Base-by-base conservation (phyloP, 371 early-diverging fungal genomes). In the Umbelopsis sp. region DNA sequence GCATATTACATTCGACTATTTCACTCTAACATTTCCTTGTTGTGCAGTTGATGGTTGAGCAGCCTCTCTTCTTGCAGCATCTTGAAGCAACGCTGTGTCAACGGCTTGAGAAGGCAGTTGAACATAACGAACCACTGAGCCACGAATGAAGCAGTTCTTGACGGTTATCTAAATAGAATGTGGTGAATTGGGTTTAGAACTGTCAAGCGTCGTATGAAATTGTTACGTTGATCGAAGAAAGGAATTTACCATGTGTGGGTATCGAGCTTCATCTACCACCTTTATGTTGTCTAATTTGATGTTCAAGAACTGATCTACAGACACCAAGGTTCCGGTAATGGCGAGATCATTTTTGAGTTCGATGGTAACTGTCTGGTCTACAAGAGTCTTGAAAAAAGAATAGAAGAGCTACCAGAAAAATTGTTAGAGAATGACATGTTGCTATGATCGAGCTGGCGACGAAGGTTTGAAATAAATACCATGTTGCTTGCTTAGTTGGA, bases 221-320 rank as follows among this genome's bases (percentile, higher is more conserved):
- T 11, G 10, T 1, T 18, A 2, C 14, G 16, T 16, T 18, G 48
- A 48, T 20, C 29, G 29, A 35, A n/a, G 25, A 24, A 51, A 9
- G 22, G 2, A 41, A 50, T 20, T 72, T 90, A 96, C 96, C 97
- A 99, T 96, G 77, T 99, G 99, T 32, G 99, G 99, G 76, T 95
- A 97, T 68, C 92, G 87, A 71, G 87, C 88, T 74, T 95, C 91
- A 70, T 99, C 96, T 3, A 88, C 86, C 1, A 97, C 97, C 51
- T 82, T 80, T 72, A 97, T 94, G 48, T 96, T 91, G 73, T 98
- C 95, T 63, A 99, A 81, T 76, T 96, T 97, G 73, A 99, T 93
- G 82, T 99, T 99, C 69, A 99, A 85, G 78, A 96, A 99, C 79
- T 98, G 99, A 86, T 99, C 99, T 12, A 99, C 98, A 4, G 97